phyloP scores from a whole-genome alignment of 2,329 filamentous ascomycete species.

The Paracorniculantispora psalliotae region DNA sequence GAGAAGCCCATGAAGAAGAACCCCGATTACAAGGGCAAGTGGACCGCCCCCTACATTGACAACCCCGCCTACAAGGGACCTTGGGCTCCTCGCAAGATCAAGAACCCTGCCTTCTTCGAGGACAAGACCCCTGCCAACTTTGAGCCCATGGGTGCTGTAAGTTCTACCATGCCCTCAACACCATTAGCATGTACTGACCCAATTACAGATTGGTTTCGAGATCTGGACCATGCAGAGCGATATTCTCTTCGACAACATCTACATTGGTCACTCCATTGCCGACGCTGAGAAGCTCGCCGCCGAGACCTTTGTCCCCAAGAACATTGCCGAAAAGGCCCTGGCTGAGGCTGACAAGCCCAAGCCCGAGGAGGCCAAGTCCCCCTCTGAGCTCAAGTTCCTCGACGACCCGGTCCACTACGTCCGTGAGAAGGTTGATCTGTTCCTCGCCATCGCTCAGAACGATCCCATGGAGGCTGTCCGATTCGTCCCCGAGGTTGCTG shows the following conservation, averaged over 20 bases:
- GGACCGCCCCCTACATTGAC: conserved; percentile 86
- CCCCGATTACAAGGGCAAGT: conserved; percentile 98
- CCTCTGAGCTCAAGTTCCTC: conserved; percentile 76
- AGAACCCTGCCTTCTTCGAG: conserved; percentile 94
- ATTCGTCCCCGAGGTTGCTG: conserved; percentile 88
- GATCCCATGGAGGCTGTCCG: conserved; percentile 81
- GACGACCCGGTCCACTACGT: conserved; percentile 86
- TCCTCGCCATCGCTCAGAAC: conserved; percentile 75
- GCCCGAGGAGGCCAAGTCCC: conserved; percentile 58
- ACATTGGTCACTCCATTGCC: conserved; percentile 93
- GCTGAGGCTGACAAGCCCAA: conserved; percentile 79
- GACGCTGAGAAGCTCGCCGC: conserved; percentile 85
- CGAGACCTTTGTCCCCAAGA: conserved; percentile 89
- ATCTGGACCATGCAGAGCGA: conserved; percentile 99
- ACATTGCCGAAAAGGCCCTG: conserved; percentile 71
- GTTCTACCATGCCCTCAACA: conserved; percentile 23
- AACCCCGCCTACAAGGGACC: conserved; percentile 97
- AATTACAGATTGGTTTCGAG: conserved; percentile 81
- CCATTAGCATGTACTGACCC: conserved; percentile 16
- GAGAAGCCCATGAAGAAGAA: conserved; percentile 88
- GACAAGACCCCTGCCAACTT: conserved; percentile 96
- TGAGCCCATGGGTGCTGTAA: conserved; percentile 94
- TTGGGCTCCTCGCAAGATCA: conserved; percentile 93
- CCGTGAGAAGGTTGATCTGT: conserved; percentile 89
- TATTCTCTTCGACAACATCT: conserved; percentile 99